Evolutionary conservation across 116 monocot species (phyloP).

Genomic region (Cymodocea nodosa): DNA sequence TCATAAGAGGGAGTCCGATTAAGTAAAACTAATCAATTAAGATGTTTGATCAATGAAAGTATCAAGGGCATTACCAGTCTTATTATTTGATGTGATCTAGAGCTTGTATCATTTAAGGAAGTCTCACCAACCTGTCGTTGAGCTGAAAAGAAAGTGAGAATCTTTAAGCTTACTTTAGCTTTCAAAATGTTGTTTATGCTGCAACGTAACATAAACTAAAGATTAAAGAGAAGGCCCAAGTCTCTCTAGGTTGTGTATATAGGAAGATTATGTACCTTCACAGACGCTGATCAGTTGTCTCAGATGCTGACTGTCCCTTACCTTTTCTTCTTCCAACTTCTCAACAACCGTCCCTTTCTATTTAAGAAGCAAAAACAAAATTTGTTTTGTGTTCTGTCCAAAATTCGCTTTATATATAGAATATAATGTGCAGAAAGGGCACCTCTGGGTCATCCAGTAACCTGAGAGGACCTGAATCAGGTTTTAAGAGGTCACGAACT

Average conservation of each 20-base stretch:
- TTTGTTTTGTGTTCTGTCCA: no score
- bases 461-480: slow-evolving; percentile 73
- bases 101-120: slow-evolving; percentile 84
- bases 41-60: background rate
- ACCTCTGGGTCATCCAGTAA: slow-evolving; percentile 95
- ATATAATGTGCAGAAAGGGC: slow-evolving; percentile 9
- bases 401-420: background rate
- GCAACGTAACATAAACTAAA: no score
- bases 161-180: background rate
- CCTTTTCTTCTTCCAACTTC: slow-evolving; percentile 82
- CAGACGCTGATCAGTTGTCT: slow-evolving; percentile 74
- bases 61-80: slow-evolving; percentile 39
- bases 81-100: slow-evolving; percentile 97
- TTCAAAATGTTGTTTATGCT: background rate
- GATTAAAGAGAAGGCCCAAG: no score
- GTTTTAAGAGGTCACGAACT: slow-evolving; percentile 70
- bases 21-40: background rate
- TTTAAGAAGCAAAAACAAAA: background rate
- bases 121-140: slow-evolving; percentile 97
- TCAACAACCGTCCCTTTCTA: slow-evolving; percentile 96
- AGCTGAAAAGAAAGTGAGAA: slow-evolving; percentile 29
- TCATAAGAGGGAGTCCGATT: background rate
- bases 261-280: slow-evolving; percentile 53
- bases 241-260: background rate
- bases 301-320: slow-evolving; percentile 65